Base-by-base conservation (phyloP, 805 yeast genomes). In the Lachancea meyersii region DNA sequence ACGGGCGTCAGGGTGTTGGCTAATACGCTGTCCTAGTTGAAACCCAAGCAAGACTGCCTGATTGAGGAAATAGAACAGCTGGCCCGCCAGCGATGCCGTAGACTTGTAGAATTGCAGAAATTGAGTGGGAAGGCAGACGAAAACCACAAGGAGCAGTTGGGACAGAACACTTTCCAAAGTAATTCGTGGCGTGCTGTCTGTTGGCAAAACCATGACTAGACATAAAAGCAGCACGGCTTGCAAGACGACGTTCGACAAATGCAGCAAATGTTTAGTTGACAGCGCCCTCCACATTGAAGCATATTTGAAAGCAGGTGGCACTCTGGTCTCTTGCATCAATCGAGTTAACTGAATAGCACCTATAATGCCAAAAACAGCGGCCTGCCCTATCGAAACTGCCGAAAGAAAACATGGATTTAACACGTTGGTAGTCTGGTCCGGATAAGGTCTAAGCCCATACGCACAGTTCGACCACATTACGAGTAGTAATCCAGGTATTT, bases 371-470 rank as follows among this genome's bases (percentile, higher is more conserved):
- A 60, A 58, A 20, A 51, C 37, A 3, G 40, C 26, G 2, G 54
- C 50, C 10, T 45, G 41, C 5, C 40, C 28, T 1, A 44, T 31
- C 8, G 49, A 51, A 1, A 53, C 47, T 5, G 52, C 18, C 2
- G 65, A 52, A 5, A 62, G 27, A 41, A 62, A 62, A 38, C 67
- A 60, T 13, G 72, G 69, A 21, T 55, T 51, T 24, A 71, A 45
- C 9, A 61, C 60, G 53, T 70, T 55, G 4, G 56, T 52, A 9
- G 62, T 54, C 9, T 49, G 55, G 17, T 68, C 58, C 9, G 62
- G 57, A 22, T 70, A 53, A 3, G 70, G 70, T 17, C 40, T 35
- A 8, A 41, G 19, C 5, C 44, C 44, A 22, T 34, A 34, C 19
- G 16, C 28, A 14, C 43, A 40, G 14, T 19, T 28, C 16, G 35